Conservation (phyloP, 345 rosid species). For the Eucalyptus cloeziana region DNA sequence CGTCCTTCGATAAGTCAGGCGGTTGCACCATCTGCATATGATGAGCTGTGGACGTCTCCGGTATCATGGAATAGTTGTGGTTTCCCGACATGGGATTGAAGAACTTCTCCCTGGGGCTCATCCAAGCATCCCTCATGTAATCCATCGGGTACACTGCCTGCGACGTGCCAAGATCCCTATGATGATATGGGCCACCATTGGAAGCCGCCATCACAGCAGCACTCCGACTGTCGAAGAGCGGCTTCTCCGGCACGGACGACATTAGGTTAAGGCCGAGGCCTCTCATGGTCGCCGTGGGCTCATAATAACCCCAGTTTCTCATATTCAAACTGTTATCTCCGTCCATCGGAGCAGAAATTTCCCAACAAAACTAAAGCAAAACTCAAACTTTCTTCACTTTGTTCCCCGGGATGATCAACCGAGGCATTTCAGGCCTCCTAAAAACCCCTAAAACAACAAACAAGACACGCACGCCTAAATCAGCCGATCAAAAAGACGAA, state of each 20-base stretch:
- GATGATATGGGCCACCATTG: background rate
- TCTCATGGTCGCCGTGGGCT: background rate
- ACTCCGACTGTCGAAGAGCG: background rate
- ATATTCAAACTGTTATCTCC: constrained; percentile 11
- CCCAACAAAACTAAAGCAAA: background rate
- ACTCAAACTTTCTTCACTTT: background rate
- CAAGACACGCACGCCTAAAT: background rate
- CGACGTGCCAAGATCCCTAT: background rate
- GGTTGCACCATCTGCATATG: constrained; percentile 5
- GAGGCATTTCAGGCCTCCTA: background rate
- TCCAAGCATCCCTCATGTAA: constrained; percentile 6
- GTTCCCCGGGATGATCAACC: background rate
- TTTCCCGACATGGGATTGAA: background rate
- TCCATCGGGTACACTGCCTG: background rate
- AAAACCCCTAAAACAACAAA: background rate
- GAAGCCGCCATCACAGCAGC: background rate
- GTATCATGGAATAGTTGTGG: background rate
- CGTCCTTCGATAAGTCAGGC: background rate
- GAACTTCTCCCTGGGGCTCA: constrained; percentile 11
- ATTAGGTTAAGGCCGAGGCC: constrained; percentile 13
- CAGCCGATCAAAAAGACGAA: background rate
- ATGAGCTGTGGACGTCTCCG: background rate
- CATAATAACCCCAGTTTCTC: constrained; percentile 18
- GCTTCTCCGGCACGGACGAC: constrained; percentile 1
- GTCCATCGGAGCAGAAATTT: background rate